Evolutionary conservation across 192 early-diverging fungal genomes (phyloP), one percentile per base, ranked within the genome.

Genomic region (Mortierella hygrophila): DNA sequence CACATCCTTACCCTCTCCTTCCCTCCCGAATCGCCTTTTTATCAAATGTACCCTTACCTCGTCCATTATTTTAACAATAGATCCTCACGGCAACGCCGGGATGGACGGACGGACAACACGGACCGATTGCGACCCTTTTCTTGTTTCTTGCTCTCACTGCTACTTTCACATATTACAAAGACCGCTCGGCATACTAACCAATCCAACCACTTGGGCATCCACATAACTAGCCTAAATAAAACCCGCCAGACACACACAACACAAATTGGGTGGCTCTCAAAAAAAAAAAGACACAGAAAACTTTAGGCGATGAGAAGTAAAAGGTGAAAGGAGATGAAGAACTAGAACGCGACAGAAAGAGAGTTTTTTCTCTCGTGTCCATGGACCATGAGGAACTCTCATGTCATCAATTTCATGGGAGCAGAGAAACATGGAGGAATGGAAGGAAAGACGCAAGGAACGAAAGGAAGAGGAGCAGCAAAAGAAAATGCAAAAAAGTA

Each of bases 241-340:
- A 65, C 49, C 49, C 5, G 16, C 47, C 47, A 20, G 3, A 52
- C 47, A 52, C 47, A 52, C 60, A 26, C 60, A 65, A 65, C 60
- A 26, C 11, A 65, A 65, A 65, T 65, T 65, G 60, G 29, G n/a
- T 26, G 60, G 60, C 60, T 65, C 60, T 65, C n/a, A 63, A 63
- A 65, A 63, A 26, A 65, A 65, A 60, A 23, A 9, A n/a, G 7
- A 32, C 29, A 15, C 13, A 32, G 26, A 35, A n/a, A 57, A 57
- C 55, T 52, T 15, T 11, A 29, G 32, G 15, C 0, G 11, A 11
- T 15, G 13, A 65, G 32, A 65, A 26, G 32, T 13, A 16, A 3
- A 0, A 4, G 3, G n/a, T 32, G 26, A 13, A 13, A 32, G 3
- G 9, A 7, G 15, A 3, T 4, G 23, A 32, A 29, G 29, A 65